These are phyloP conservation scores for Didymella keratinophila DNA, from an alignment of 2,329 filamentous ascomycete genomes.

Conservation along the genomic window DNA sequence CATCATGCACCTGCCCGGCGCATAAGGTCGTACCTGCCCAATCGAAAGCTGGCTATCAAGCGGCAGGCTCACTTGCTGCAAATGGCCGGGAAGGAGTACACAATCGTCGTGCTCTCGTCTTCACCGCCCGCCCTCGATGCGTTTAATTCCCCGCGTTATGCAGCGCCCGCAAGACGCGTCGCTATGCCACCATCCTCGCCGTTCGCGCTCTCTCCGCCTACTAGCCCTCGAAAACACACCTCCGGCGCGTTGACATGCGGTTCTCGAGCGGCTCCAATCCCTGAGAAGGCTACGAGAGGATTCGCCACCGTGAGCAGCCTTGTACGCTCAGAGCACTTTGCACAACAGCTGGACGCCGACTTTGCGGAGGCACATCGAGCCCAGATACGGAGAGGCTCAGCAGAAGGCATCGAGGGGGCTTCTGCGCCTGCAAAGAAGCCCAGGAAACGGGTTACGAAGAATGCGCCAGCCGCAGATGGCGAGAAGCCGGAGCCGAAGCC, in stretches of 20 bases:
- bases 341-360: constrained; percentile 27
- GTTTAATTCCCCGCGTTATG: constrained; percentile 27
- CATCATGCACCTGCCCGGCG: constrained; percentile 12
- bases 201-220: constrained; percentile 33
- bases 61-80: constrained; percentile 24
- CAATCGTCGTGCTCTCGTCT: constrained; percentile 43
- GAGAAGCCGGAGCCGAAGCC: constrained; percentile 38
- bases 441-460: constrained; percentile 27
- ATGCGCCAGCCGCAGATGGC: constrained; percentile 12
- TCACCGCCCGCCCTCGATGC: constrained; percentile 39
- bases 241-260: constrained; percentile 40
- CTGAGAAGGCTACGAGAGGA: constrained; percentile 36
- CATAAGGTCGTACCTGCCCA: constrained; percentile 10
- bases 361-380: constrained; percentile 10
- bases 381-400: constrained; percentile 13
- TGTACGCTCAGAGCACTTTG: constrained; percentile 41
- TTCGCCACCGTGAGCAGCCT: constrained; percentile 48
- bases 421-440: constrained; percentile 24
- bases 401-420: constrained; percentile 1
- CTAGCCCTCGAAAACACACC: constrained; percentile 24
- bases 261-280: constrained; percentile 37
- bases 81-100: constrained; percentile 37
- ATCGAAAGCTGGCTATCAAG: constrained; percentile 16
- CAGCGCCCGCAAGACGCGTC: constrained; percentile 39
- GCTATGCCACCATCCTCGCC: constrained; percentile 36